These are phyloP conservation scores for Trichophyton mentagrophytes DNA, from an alignment of 2,329 filamentous ascomycete species.

Conservation along the genomic window DNA sequence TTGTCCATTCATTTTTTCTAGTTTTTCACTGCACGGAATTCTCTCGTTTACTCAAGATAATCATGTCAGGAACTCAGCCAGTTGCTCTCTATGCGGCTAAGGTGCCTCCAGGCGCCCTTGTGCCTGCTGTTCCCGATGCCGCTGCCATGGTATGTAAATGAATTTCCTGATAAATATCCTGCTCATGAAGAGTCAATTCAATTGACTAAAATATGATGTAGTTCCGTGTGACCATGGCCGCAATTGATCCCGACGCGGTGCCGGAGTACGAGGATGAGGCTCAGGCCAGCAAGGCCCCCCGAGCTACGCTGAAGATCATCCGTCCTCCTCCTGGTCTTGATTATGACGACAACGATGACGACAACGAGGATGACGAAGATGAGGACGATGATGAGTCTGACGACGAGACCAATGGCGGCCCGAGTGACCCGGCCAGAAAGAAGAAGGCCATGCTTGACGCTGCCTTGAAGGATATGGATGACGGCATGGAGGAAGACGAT, in stretches of 20 bases:
- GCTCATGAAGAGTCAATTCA: not conserved
- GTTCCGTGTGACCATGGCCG: slow-evolving; percentile 98
- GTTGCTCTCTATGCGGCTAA: slow-evolving; percentile 86
- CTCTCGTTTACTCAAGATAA: not conserved
- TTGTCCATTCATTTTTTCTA: not conserved
- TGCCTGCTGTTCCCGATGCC: slow-evolving; percentile 66
- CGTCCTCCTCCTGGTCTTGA: slow-evolving; percentile 52
- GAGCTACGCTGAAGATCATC: slow-evolving; percentile 83
- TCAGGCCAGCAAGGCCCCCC: slow-evolving; percentile 50
- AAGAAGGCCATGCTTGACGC: slow-evolving; percentile 75
- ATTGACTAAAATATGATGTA: slow-evolving; percentile 26
- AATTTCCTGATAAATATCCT: slow-evolving; percentile 19
- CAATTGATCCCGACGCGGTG: slow-evolving; percentile 76
- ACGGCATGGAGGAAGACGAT: slow-evolving; percentile 46
- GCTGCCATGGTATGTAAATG: slow-evolving; percentile 62
- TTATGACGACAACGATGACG: slow-evolving; percentile 42
- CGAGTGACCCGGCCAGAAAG: slow-evolving; percentile 78
- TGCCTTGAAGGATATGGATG: slow-evolving; percentile 63
- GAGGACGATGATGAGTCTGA: slow-evolving; percentile 44
- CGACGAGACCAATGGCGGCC: slow-evolving; percentile 72
- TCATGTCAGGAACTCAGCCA: slow-evolving; percentile 39
- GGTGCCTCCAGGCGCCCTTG: slow-evolving; percentile 73
- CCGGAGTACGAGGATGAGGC: slow-evolving; percentile 52
- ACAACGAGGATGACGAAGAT: slow-evolving; percentile 48
- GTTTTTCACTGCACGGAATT: not conserved